These are phyloP conservation scores for Lasiodiplodia sp. DNA, from an alignment of 2,329 filamentous ascomycete species.

Conservation along the genomic window DNA sequence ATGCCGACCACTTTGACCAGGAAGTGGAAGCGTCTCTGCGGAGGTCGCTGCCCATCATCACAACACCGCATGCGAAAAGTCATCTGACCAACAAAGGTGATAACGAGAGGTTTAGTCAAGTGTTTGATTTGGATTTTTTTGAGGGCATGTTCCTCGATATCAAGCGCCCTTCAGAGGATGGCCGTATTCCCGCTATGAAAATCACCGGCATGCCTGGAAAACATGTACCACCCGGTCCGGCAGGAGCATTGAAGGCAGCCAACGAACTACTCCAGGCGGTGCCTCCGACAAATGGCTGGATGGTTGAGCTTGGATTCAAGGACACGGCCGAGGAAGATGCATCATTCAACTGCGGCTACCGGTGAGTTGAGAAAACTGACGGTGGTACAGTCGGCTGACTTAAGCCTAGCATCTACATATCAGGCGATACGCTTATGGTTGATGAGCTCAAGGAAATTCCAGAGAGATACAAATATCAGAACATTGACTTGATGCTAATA, in stretches of 20 bases:
- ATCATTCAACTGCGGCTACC: neutral
- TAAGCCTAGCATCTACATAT: conserved; percentile 70
- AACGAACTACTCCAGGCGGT: conserved; percentile 61
- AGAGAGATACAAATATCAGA: conserved; percentile 57
- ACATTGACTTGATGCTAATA: conserved; percentile 71
- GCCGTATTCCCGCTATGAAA: conserved; percentile 54
- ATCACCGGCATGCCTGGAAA: conserved; percentile 71
- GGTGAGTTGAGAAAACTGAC: conserved; percentile 5
- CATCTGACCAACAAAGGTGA: conserved; percentile 55
- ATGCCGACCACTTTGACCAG: conserved; percentile 66
- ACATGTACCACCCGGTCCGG: conserved; percentile 60
- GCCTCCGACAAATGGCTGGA: conserved; percentile 72
- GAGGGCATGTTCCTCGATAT: conserved; percentile 59
- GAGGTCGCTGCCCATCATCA: conserved; percentile 67
- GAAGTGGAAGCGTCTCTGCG: conserved; percentile 59
- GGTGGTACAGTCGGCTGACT: conserved; percentile 46
- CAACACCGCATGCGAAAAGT: conserved; percentile 66
- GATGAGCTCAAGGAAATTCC: conserved; percentile 69
- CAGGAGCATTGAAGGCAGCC: conserved; percentile 44
- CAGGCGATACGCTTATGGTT: conserved; percentile 69
- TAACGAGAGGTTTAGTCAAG: conserved; percentile 61
- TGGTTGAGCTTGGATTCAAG: conserved; percentile 66
- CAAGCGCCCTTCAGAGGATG: conserved; percentile 32
- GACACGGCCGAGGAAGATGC: neutral
- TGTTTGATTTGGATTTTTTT: conserved; percentile 64